Base-by-base conservation (phyloP, 2,329 filamentous ascomycete species). In the Alternaria conjuncta region DNA sequence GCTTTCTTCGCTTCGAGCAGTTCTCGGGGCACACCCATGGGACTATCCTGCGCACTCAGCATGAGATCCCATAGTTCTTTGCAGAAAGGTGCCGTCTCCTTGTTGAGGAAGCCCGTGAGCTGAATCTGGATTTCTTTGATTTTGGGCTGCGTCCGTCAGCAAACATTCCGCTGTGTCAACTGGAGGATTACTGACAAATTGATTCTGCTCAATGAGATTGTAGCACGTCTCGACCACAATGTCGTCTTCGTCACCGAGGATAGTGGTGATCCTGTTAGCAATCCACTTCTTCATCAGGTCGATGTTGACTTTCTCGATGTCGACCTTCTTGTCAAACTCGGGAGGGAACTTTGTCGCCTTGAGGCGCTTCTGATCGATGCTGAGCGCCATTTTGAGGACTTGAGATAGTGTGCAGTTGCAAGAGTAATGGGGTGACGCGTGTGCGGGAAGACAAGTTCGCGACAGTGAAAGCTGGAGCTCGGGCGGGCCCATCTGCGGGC, bases 211-310 rank as follows among this genome's bases (percentile, higher is more conserved):
- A 28, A 91, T 79, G 49, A 90, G 79, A 61, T 89, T 88, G 81
- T 88, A 90, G 72, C 87, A 87, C 49, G 97, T 88, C 81, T 97
- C 94, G 69, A 96, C 96, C 4, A 98, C 92, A 54, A 99, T 93
- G 77, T 99, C 96, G 78, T 99, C 96, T 73, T 99, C 96, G 71
- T 88, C 92, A n/a, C 92, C 92, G 45, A 98, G 84, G 51, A 98
- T 95, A 61, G 93, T 90, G 23, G 91, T 92, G 60, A 99, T 93
- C 79, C 91, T 92, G 74, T 90, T 88, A 5, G 93, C 92, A 78
- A 98, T 97, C 96, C 96, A 99, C 85, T 94, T 97, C 86, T 97
- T 97, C 89, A 99, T 97, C 60, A 99, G 92, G 80, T 97, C 93
- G 55, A 97, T 86, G 78, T 99, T 97, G 81, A 99, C 94, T 84